Base-by-base conservation (phyloP, 1,139 yeast genomes). In the Lodderomyces oxycetoniae region DNA sequence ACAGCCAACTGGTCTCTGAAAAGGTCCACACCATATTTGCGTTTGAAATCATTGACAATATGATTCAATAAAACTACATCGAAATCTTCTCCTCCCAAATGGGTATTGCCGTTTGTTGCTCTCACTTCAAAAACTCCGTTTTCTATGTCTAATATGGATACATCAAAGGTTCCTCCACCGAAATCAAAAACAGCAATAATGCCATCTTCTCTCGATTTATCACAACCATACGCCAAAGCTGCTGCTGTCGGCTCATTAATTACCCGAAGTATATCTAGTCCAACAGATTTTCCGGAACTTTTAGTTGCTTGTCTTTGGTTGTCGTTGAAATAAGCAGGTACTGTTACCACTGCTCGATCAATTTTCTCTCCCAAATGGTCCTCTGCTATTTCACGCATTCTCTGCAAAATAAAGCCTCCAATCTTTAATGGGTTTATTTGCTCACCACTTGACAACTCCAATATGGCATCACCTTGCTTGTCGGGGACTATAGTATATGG, bases 111-210 rank as follows among this genome's bases (percentile, higher is more conserved):
- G 57, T 80, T 79, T n/a, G 93, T 83, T 19, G 91, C 77, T 44
- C 83, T 61, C 2, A 83, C 93, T 55, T 83, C 91, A 58, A 83
- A 83, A 3, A 83, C 88, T 11, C 89, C 89, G 48, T 77, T 83
- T 46, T 82, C 91, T 33, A 83, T 82, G 51, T 83, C 91, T 44
- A 83, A 61, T 32, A 83, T 76, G 1, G 91, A 82, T 20, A 83
- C 80, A 55, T 83, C 93, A 61, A 83, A 83, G 1, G 93, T 83
- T 22, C 93, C 93, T 17, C 93, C 93, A 39, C 93, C 93, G 35
- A 83, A 63, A 59, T 83, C 93, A 53, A 78, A 83, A 9, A 83
- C 93, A 0, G 91, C 91, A 28, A 83, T 72, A 16, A 63, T 54
- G 6, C 88, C 88, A 50, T 76, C 79, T 19, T 48, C 48, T 30